Evolutionary conservation across 495 filamentous ascomycete genomes (phyloP).

Genomic region (Aspergillus mulundensis): DNA sequence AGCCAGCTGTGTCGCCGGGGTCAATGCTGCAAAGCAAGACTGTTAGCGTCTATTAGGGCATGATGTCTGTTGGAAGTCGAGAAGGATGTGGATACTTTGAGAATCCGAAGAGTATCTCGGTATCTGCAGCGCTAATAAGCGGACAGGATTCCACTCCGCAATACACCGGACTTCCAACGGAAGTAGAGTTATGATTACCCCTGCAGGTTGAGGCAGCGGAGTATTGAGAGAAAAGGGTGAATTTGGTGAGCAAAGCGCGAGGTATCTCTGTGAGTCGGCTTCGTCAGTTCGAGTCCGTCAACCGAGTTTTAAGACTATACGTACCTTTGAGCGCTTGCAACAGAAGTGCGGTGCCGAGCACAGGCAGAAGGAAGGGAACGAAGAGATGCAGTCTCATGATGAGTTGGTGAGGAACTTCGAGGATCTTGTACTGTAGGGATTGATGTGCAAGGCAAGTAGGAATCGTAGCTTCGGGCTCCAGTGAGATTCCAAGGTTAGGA

Average conservation of each 20-base stretch:
- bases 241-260: neutral
- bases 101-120: constrained; percentile 49
- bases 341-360: too few species aligned
- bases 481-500: too few species aligned
- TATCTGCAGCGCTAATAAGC: constrained; percentile 44
- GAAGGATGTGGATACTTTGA: constrained; percentile 37
- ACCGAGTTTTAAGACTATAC: too few species aligned
- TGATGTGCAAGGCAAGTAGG: too few species aligned
- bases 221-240: constrained; percentile 42
- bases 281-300: neutral
- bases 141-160: constrained; percentile 53
- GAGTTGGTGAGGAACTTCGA: too few species aligned
- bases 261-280: constrained; percentile 1
- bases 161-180: constrained; percentile 31
- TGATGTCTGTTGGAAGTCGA: neutral
- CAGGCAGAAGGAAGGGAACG: too few species aligned
- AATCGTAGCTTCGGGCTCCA: too few species aligned
- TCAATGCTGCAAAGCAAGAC: constrained; percentile 32
- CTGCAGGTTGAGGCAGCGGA: constrained; percentile 59
- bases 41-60: neutral
- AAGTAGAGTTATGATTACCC: constrained; percentile 28
- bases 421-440: too few species aligned
- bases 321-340: too few species aligned
- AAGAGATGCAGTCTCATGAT: too few species aligned
- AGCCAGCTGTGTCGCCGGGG: constrained; percentile 56